phyloP scores from a whole-genome alignment of 371 early-diverging fungal species.

The Sporodiniella umbellata region DNA sequence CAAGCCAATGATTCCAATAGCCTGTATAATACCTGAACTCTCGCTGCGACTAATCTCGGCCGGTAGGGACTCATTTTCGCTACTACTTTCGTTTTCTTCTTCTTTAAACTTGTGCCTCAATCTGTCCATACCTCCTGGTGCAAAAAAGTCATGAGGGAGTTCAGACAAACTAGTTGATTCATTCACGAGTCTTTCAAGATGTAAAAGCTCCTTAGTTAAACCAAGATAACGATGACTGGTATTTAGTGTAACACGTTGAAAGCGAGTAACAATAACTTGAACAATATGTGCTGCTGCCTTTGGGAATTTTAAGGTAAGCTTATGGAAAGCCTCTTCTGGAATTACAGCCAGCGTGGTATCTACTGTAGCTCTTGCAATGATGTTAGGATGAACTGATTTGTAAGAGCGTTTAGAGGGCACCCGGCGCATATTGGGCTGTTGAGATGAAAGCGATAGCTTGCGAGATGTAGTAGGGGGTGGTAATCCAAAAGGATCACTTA shows the following conservation, averaged over 20 bases:
- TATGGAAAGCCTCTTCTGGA: slow-evolving; percentile 90
- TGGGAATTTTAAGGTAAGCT: slow-evolving; percentile 87
- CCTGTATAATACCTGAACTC: slow-evolving; percentile 31
- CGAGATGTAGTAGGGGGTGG: slow-evolving; percentile 7
- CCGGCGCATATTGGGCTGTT: neutral
- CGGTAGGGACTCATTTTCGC: slow-evolving; percentile 9
- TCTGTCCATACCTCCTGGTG: slow-evolving; percentile 64
- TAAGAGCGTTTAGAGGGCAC: slow-evolving; percentile 11
- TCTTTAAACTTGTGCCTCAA: slow-evolving; percentile 58
- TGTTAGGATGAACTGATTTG: slow-evolving; percentile 63
- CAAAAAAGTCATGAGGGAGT: slow-evolving; percentile 61
- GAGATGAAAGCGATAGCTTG: slow-evolving; percentile 3
- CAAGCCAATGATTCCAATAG: slow-evolving; percentile 38
- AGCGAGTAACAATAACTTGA: slow-evolving; percentile 92
- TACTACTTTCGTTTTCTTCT: slow-evolving; percentile 25
- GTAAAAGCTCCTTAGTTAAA: slow-evolving; percentile 81
- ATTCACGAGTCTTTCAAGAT: slow-evolving; percentile 74
- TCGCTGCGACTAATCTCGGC: slow-evolving; percentile 28
- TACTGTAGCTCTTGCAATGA: slow-evolving; percentile 80
- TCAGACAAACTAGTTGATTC: slow-evolving; percentile 62
- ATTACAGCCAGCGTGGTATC: slow-evolving; percentile 94
- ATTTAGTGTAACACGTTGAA: slow-evolving; percentile 92
- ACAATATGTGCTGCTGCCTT: slow-evolving; percentile 93
- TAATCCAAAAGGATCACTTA: slow-evolving; percentile 1
- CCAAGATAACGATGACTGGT: slow-evolving; percentile 92